Evolutionary conservation across 768 basidiomycete species (phyloP), one percentile per base, ranked within the genome.

Genomic region (Trametes punicea): DNA sequence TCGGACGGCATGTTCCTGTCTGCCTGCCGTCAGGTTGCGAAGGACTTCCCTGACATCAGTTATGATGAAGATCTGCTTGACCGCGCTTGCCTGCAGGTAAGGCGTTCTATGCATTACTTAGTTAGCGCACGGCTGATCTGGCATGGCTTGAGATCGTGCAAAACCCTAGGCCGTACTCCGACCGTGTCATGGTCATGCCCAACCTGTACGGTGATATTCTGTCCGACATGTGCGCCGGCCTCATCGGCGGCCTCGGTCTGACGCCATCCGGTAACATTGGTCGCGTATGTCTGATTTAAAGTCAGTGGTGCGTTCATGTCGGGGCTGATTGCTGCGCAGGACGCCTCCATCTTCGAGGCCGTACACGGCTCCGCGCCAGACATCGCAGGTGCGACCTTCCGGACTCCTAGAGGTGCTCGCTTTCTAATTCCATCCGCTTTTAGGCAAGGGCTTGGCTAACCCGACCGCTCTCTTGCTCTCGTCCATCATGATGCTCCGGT

Each of bases 101-200:
- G n/a, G 75, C 65, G 41, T 8, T 29, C 31, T 8, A 27, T 44
- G 34, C 49, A 23, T 45, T 42, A 44, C 15, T 44, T 33, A n/a
- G 8, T 38, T 20, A 21, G 29, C 23, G 39, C 45, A 34, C 36
- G 25, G 18, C 39, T 57, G 36, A 60, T 50, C n/a, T 33, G 38
- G 51, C 46, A 47, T 42, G 30, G 11, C 26, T 30, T 31, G 64
- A 93, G 86, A 81, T 98, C 66, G 91, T 93, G 29, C 89, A 91
- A 69, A 95, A 99, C 74, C 97, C 97, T 21, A 77, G 73, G 65
- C 97, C 97, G 6, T 99, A 85, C 76, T 81, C 91, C 33, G 94
- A 97, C 75, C 88, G 93, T 46, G 96, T 99, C 61, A 98, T 99
- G 96, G 97, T 99, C 63, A 98, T 98, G 95, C 97, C 97, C 51